Evolutionary conservation across 2,329 filamentous ascomycete genomes (phyloP), one percentile per base, ranked within the genome.

Genomic region (Fusarium mangiferae): DNA sequence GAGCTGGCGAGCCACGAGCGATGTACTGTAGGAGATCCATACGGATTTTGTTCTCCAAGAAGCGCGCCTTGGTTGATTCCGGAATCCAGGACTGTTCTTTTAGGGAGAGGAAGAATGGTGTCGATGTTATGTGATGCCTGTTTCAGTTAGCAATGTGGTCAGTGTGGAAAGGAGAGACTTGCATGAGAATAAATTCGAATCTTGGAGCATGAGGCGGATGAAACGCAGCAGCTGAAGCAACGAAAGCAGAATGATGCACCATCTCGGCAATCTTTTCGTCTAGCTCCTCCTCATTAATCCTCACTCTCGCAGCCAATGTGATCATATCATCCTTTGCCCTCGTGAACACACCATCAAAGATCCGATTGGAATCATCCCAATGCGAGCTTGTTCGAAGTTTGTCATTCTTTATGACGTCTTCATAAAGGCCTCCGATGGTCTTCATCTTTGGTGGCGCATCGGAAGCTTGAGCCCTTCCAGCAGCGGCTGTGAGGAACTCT

Each of bases 41-140:
- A 46, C 94, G 90, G 56, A 91, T 93, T 82, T 97, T 97, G 89
- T 91, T 95, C 81, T 96, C 93, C 13, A 98, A 85, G 1, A 98
- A 83, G 11, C 93, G 90, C 18, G 87, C 84, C 79, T 95, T 96
- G 54, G 85, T 84, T 13, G 85, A 84, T 1, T 83, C 78, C 0
- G 90, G 85, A 48, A 95, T 85, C 88, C 89, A 96, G 42, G 85
- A 73, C 73, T 87, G 87, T 17, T 83, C 83, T 78, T 91, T 87
- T 79, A 98, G 87, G 13, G 86, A 85, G 73, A 94, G 87, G 84
- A 96, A 96, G 74, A 97, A 90, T n/a, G 92, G 91, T 17, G 86
- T 79, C 1, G 85, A 85, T 78, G 93, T 98, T 74, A 96, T 84
- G 77, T 91, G 90, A 82, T 98, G 95, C 77, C 95, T 95, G 79